Evolutionary conservation across 2,329 filamentous ascomycete species (phyloP), one percentile per base, ranked within the genome.

Genomic region (Colletotrichum simmondsii): DNA sequence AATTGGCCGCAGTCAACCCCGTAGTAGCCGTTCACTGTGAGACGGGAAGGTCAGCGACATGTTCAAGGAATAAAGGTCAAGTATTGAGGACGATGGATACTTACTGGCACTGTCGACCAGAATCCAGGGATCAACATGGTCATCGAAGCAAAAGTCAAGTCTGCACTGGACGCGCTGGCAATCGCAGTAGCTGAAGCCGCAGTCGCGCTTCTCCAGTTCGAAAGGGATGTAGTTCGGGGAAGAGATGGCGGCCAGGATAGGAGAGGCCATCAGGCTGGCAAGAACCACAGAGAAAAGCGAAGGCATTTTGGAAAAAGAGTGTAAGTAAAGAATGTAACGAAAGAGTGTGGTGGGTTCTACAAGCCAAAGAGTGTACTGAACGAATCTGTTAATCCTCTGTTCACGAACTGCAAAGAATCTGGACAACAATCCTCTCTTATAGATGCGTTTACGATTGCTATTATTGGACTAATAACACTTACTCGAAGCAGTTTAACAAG

Each of bases 1-100:
- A 42, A 68, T 26, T 68, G 66, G 32, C 66, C 66, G 52, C 66
- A 68, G 52, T 68, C 66, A 6, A 32, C 59, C n/a, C 66, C 66
- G 26, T 68, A 68, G 26, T 63, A 52, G 8, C 22, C 11, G 26
- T 49, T 46, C 66, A 68, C 59, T 64, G 12, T 42, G 22, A 46
- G 24, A 0, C 4, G 37, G 24, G 11, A 19, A 2, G n/a, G 24
- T 68, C 6, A 68, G n/a, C 22, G 16, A 10, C 10, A 5, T 26
- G 22, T n/a, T 24, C n/a, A 19, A n/a, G 3, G 32, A n/a, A 30
- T 22, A 24, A 14, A 16, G 14, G 16, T 8, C 16, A 10, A 49
- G 10, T 16, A 4, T 2, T 12, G 6, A 22, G 16, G n/a, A 14
- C 14, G 22, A 0, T 32, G 6, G 6, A 16, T 2, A 67, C 65